Conservation (phyloP, 179 eudicot genomes). For the Kewa caespitosa region DNA sequence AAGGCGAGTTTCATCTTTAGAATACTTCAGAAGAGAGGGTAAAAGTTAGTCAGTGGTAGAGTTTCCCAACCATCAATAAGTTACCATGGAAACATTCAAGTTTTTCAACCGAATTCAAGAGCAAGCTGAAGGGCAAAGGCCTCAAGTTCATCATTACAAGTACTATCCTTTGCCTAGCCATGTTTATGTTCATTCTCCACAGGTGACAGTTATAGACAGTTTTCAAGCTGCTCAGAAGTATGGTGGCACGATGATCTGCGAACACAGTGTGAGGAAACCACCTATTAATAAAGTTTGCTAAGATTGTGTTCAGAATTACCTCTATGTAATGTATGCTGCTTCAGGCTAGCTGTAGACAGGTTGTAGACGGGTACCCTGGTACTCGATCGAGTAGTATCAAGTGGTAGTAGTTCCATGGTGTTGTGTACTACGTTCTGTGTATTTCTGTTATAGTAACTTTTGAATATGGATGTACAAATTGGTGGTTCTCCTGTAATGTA, state of each 20-base stretch:
- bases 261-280: background rate
- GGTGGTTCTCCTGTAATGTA: too few species aligned
- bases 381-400: too few species aligned
- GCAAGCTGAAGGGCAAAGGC: background rate
- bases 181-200: background rate
- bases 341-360: too few species aligned
- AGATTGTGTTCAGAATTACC: too few species aligned
- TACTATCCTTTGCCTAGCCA: background rate
- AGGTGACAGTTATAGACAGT: background rate
- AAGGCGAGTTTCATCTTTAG: background rate
- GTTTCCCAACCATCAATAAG: background rate
- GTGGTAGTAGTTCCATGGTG: too few species aligned
- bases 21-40: too few species aligned
- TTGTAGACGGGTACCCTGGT: too few species aligned
- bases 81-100: background rate
- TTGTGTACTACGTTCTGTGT: too few species aligned
- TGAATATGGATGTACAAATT: too few species aligned
- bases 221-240: constrained; percentile 4
- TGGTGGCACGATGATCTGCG: background rate
- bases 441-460: too few species aligned
- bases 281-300: background rate
- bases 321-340: too few species aligned
- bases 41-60: too few species aligned
- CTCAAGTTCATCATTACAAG: background rate
- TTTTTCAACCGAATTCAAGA: background rate